Conservation (phyloP, 2,329 filamentous ascomycete species). For the Aspergillus sp. region DNA sequence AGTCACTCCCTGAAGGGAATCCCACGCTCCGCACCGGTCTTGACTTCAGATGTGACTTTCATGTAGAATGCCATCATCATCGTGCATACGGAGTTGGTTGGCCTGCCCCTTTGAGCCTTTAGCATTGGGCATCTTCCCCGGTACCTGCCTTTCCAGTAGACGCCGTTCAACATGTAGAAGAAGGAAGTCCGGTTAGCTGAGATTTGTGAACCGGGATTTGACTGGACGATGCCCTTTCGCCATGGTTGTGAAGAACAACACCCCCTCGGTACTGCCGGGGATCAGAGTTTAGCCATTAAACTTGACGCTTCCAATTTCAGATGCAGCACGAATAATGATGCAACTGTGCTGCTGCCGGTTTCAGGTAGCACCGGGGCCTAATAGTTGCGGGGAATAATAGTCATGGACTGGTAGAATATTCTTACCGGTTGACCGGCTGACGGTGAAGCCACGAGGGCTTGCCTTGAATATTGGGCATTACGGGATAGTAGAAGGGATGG, state of each 20-base stretch:
- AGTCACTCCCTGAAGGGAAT: not conserved
- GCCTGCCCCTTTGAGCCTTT: not conserved
- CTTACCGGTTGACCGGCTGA: not conserved
- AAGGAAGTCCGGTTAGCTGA: not conserved
- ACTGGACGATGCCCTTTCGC: not conserved
- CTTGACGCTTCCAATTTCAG: not conserved
- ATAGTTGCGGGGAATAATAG: not conserved
- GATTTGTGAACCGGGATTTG: not conserved
- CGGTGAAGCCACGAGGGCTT: not conserved
- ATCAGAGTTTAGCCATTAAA: not conserved
- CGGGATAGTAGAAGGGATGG: not conserved
- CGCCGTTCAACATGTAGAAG: not conserved
- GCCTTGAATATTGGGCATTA: not conserved
- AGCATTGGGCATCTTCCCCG: not conserved
- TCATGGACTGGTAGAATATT: not conserved
- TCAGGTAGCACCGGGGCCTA: not conserved
- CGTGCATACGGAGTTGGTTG: not conserved
- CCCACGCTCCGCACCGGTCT: not conserved
- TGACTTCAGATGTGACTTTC: not conserved
- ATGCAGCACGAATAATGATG: not conserved
- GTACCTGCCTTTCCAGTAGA: not conserved
- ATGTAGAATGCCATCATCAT: slow-evolving; percentile 2
- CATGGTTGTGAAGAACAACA: not conserved
- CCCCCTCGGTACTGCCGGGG: not conserved
- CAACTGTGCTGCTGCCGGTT: not conserved